Percentiles rank a stretch among this genome's conserved stretches.
Conservation (phyloP, 1,284 basidiomycete species). For the Microbotryomycetes sp. region DNA sequence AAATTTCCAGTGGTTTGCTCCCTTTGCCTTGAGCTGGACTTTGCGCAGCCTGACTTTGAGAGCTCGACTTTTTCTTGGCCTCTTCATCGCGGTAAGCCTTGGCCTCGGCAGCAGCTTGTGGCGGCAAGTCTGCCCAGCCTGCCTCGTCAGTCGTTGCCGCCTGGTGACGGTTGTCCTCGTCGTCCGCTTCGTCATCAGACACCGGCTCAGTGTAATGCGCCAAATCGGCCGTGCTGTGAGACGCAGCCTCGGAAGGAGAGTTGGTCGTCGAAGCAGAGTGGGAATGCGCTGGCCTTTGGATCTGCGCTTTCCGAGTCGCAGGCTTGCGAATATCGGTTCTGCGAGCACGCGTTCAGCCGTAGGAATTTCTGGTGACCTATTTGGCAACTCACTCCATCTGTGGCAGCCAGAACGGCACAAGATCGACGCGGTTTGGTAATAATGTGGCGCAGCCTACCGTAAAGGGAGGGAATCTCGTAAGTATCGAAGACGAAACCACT, state of each 20-base stretch:
- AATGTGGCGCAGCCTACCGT: slow-evolving; percentile 75
- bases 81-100: slow-evolving; percentile 67
- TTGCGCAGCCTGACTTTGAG: slow-evolving; percentile 27
- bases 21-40: slow-evolving; percentile 40
- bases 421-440: slow-evolving; percentile 84
- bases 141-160: slow-evolving; percentile 68
- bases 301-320: slow-evolving; percentile 40
- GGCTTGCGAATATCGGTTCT: slow-evolving; percentile 87
- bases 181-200: slow-evolving; percentile 78
- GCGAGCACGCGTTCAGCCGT: neutral
- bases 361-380: slow-evolving; percentile 19
- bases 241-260: slow-evolving; percentile 34
- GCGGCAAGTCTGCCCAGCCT: slow-evolving; percentile 64
- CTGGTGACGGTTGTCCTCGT: slow-evolving; percentile 59
- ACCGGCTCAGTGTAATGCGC: slow-evolving; percentile 68
- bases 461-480: neutral
- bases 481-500: slow-evolving; percentile 1
- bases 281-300: slow-evolving; percentile 41
- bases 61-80: slow-evolving; percentile 48
- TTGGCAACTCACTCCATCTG: slow-evolving; percentile 60
- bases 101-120: slow-evolving; percentile 55
- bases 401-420: slow-evolving; percentile 98
- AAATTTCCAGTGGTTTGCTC: slow-evolving; percentile 53
- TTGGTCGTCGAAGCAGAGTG: slow-evolving; percentile 18
- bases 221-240: slow-evolving; percentile 47